Conservation (phyloP, 306 rosid genomes). For the Rosa rugosa region DNA sequence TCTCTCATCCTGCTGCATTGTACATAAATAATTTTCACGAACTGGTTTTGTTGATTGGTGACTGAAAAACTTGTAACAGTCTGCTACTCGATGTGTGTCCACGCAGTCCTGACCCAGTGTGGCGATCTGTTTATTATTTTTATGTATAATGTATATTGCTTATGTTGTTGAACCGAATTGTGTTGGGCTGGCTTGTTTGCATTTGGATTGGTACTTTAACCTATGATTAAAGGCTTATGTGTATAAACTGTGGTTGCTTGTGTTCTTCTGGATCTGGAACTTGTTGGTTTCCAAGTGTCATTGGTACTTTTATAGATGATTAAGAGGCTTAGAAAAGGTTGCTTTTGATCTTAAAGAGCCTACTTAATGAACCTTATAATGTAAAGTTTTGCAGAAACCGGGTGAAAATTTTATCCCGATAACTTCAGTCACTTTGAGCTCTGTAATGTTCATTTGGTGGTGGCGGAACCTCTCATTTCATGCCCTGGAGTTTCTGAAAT, state of each 20-base stretch:
- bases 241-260: background rate
- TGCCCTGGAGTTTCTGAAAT: no score
- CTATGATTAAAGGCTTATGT: background rate
- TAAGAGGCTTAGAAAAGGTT: background rate
- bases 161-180: background rate
- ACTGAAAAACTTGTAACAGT: background rate
- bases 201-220: background rate
- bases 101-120: background rate
- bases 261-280: background rate
- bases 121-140: background rate
- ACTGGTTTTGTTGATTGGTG: background rate
- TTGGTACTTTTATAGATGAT: background rate
- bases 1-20: constrained; percentile 22
- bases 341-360: background rate
- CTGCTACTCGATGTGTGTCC: background rate
- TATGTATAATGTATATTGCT: background rate
- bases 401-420: background rate
- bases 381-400: background rate
- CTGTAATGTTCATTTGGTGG: background rate
- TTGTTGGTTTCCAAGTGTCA: background rate
- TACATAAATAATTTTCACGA: constrained; percentile 31
- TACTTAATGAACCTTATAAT: background rate
- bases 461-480: background rate
- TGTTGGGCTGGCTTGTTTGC: background rate
- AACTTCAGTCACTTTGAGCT: background rate